Percentiles rank a stretch among this genome's conserved stretches.
These are phyloP conservation scores for Senna tora DNA, from an alignment of 306 rosid species.

Conservation along the genomic window DNA sequence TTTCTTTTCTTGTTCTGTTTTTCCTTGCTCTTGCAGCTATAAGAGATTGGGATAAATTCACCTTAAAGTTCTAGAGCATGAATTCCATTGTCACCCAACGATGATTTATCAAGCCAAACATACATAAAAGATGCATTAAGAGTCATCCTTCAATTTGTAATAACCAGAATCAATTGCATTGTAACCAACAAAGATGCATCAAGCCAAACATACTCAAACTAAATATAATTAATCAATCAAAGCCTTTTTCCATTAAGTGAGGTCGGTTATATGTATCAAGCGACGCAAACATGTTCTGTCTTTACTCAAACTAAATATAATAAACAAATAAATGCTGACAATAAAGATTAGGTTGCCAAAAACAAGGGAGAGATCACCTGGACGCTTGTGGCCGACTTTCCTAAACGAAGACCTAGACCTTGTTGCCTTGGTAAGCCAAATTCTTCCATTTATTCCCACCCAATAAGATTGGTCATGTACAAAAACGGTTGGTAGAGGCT, in stretches of 20 bases:
- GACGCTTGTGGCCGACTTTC: conserved; percentile 89
- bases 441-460: conserved; percentile 64
- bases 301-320: no score
- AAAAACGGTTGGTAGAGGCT: no score
- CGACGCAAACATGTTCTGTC: no score
- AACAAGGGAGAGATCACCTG: conserved; percentile 58
- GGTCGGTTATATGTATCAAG: no score
- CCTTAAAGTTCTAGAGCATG: conserved; percentile 37
- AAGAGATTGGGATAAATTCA: conserved; percentile 41
- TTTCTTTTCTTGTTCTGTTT: no score
- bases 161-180: conserved; percentile 95
- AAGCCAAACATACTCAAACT: background rate
- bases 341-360: background rate
- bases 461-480: conserved; percentile 30
- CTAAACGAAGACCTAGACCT: conserved; percentile 82
- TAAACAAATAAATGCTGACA: background rate
- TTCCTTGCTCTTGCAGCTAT: no score
- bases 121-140: no score
- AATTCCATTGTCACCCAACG: no score
- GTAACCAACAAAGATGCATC: conserved; percentile 55
- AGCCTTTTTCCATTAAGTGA: no score
- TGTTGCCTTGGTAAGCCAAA: conserved; percentile 89
- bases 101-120: no score
- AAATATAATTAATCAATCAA: no score
- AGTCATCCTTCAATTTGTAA: conserved; percentile 66